A percentile compares a stretch with the other conserved stretches of the same genome.
phyloP scores from a whole-genome alignment of 306 rosid genomes.

The Lathyrus sativus region DNA sequence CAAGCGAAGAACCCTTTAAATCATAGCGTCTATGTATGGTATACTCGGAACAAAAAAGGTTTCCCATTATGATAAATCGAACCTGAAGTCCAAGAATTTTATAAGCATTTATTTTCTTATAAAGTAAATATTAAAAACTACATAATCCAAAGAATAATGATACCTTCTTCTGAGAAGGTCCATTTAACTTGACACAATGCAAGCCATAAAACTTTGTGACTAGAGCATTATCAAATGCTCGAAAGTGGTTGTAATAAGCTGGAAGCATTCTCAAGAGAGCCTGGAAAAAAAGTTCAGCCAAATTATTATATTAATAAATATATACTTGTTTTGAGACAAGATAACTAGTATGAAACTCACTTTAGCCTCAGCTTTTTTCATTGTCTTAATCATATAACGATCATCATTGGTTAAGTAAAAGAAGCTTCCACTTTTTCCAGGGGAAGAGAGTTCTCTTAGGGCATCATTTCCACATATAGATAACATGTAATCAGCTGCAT shows the following conservation, averaged over 20 bases:
- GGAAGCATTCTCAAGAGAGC: slow-evolving; percentile 86
- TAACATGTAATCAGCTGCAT: slow-evolving; percentile 82
- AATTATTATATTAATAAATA: neutral
- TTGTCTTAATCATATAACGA: slow-evolving; percentile 92
- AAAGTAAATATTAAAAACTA: neutral
- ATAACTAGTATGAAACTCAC: slow-evolving; percentile 44
- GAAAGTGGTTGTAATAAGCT: slow-evolving; percentile 86
- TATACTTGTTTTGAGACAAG: neutral
- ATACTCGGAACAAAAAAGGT: slow-evolving; percentile 73
- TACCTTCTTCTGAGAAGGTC: slow-evolving; percentile 86
- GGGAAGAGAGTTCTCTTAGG: slow-evolving; percentile 78
- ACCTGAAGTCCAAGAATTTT: slow-evolving; percentile 48
- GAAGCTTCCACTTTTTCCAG: slow-evolving; percentile 88
- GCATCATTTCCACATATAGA: slow-evolving; percentile 87
- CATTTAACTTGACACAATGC: slow-evolving; percentile 82
- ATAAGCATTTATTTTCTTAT: neutral
- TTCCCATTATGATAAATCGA: slow-evolving; percentile 82
- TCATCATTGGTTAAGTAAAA: slow-evolving; percentile 94
- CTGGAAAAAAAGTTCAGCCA: slow-evolving; percentile 42
- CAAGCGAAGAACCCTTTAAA: slow-evolving; percentile 79
- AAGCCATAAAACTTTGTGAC: slow-evolving; percentile 87
- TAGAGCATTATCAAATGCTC: slow-evolving; percentile 76
- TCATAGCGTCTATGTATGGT: slow-evolving; percentile 72
- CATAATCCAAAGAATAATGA: neutral
- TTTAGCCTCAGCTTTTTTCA: slow-evolving; percentile 87